A percentile compares a stretch with the other conserved stretches of the same genome.
Conservation (phyloP, 139 green algal species). For the Eudorina sp. region DNA sequence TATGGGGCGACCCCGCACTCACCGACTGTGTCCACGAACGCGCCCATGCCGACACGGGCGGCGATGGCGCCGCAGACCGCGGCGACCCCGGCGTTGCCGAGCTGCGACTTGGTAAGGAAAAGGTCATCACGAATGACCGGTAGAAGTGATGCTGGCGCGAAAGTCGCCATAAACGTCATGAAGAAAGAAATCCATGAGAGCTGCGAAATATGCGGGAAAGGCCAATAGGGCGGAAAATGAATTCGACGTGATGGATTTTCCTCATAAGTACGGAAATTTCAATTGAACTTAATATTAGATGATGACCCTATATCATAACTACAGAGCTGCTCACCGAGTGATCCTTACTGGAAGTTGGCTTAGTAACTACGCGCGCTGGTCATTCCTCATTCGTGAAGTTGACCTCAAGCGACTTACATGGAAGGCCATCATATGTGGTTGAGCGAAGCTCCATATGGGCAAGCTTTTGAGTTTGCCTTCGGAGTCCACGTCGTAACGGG, state of each 20-base stretch:
- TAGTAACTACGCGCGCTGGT: too few species aligned
- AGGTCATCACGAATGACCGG: constrained; percentile 90
- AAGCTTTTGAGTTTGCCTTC: constrained; percentile 29
- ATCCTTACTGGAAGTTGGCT: too few species aligned
- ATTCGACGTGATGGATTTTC: neutral
- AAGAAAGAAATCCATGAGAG: constrained; percentile 92
- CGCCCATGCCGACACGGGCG: constrained; percentile 77
- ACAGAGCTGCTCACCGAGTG: too few species aligned
- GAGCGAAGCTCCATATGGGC: constrained; percentile 20
- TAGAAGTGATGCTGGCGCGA: constrained; percentile 86
- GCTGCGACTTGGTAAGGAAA: constrained; percentile 73
- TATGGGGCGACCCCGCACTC: too few species aligned
- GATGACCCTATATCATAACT: too few species aligned
- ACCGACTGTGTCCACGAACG: constrained; percentile 84
- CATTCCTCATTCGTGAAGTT: neutral
- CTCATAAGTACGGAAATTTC: too few species aligned
- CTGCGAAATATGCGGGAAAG: constrained; percentile 46
- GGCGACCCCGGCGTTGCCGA: constrained; percentile 64
- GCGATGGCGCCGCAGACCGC: constrained; percentile 80
- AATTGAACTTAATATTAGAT: neutral
- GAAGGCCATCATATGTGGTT: constrained; percentile 51
- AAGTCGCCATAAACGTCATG: constrained; percentile 93
- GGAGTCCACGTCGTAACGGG: neutral
- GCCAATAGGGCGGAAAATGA: neutral
- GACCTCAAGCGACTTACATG: constrained; percentile 2